phyloP scores from a whole-genome alignment of 306 rosid species.

The Trichosanthes cucumerina region DNA sequence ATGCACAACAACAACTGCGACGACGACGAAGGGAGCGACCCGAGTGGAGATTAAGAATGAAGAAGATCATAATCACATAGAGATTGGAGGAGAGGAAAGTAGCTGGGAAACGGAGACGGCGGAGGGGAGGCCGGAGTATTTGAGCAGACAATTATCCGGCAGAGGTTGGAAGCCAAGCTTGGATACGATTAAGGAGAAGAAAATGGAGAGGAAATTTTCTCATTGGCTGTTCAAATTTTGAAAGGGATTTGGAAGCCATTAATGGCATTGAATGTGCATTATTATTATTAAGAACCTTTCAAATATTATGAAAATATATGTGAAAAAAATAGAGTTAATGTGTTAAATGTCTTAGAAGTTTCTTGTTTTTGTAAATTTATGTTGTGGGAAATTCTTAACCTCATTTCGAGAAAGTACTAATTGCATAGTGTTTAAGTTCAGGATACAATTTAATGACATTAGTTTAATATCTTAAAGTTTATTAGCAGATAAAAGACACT shows the following conservation, averaged over 20 bases:
- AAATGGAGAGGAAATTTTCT: conserved; percentile 31
- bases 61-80: neutral
- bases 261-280: neutral
- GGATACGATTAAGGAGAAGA: conserved; percentile 74
- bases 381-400: no score
- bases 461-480: no score
- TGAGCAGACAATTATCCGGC: conserved; percentile 69
- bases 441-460: no score
- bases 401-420: no score
- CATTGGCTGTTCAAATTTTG: conserved; percentile 31
- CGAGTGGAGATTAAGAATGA: neutral
- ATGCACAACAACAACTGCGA: conserved; percentile 15
- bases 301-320: neutral
- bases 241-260: neutral
- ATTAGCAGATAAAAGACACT: no score
- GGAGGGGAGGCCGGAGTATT: conserved; percentile 46
- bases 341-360: neutral
- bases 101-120: conserved; percentile 20
- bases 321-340: neutral
- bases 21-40: neutral
- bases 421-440: no score
- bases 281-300: neutral
- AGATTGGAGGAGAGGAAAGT: conserved; percentile 9
- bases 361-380: neutral
- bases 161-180: conserved; percentile 81